Evolutionary conservation across 257 asterid genomes (phyloP), one percentile per base, ranked within the genome.

Genomic region (Rhazya stricta): DNA sequence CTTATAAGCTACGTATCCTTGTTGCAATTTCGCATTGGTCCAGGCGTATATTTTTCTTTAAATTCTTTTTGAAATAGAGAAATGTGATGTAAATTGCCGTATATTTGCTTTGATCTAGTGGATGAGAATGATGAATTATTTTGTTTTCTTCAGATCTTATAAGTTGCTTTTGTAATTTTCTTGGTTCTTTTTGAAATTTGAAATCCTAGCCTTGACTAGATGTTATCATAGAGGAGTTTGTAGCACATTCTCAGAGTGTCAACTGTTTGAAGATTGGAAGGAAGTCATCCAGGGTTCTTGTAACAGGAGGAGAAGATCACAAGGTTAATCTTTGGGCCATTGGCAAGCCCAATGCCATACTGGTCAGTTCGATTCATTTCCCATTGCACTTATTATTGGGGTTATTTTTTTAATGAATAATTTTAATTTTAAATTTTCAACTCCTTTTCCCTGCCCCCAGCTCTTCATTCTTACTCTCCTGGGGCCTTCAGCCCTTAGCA

Each of bases 1-100:
- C 97, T 83, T 94, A 94, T 76, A 94, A 94, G 97, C 92, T 94
- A 81, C 99, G 97, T 94, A 94, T 94, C 97, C 97, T 89, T 88
- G 65, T 72, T 69, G 19, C n/a, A 32, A 27, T 61, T 54, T 74
- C 23, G 8, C 5, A 70, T 9, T 0, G 6, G 27, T 2, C 54
- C 54, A 16, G 19, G 4, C 54, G 43, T 34, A 1, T 34, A 18
- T 66, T 57, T 39, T 53, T 79, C 12, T 34, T 36, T 42, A n/a
- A n/a, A n/a, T n/a, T n/a, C n/a, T 23, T 41, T 71, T 83, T 65
- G 74, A 3, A 48, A 56, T 60, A 3, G n/a, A 12, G 48, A 56
- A 73, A 57, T 37, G 12, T 65, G 68, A 39, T 36, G 71, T 1
- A 21, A 32, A 25, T 8, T 61, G 8, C 34, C 1, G 10, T 43